Evolutionary conservation across 768 basidiomycete genomes (phyloP).

Genomic region (Serendipita sp.): DNA sequence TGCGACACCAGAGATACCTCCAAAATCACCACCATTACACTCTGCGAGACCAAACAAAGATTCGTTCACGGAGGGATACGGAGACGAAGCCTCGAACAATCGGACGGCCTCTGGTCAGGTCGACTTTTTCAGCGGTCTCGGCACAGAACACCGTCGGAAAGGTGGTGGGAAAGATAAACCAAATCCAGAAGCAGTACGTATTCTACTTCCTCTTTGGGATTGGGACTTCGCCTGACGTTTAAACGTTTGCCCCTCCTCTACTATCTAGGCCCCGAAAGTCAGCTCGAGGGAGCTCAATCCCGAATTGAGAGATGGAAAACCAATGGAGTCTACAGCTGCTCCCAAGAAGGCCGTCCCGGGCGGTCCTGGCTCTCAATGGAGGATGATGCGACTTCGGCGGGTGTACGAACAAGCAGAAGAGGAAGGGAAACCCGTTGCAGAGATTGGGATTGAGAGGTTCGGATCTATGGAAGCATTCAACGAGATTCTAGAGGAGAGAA

Average conservation of each 20-base stretch:
- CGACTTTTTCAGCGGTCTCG: slow-evolving; percentile 84
- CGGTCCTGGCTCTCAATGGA: slow-evolving; percentile 87
- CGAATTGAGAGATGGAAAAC: slow-evolving; percentile 32
- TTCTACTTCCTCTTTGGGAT: no score
- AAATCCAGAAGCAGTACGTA: slow-evolving; percentile 54
- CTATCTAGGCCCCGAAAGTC: slow-evolving; percentile 35
- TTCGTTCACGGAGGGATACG: slow-evolving; percentile 50
- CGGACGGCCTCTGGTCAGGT: slow-evolving; percentile 41
- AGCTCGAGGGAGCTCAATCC: slow-evolving; percentile 49
- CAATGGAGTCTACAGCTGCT: slow-evolving; percentile 23
- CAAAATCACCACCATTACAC: slow-evolving; percentile 14
- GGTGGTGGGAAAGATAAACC: slow-evolving; percentile 44
- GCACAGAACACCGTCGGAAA: slow-evolving; percentile 41
- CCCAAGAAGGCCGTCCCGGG: slow-evolving; percentile 48
- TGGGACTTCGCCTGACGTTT: neutral
- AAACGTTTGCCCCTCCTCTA: slow-evolving; percentile 20
- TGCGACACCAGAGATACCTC: slow-evolving; percentile 16
- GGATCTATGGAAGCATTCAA: slow-evolving; percentile 72
- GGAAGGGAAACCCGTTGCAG: slow-evolving; percentile 51
- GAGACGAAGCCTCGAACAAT: slow-evolving; percentile 29
- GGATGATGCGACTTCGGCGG: slow-evolving; percentile 89
- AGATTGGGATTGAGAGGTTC: slow-evolving; percentile 79
- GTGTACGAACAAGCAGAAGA: slow-evolving; percentile 86
- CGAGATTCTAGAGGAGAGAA: slow-evolving; percentile 75
- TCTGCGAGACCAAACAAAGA: slow-evolving; percentile 23